phyloP scores from a whole-genome alignment of 371 early-diverging fungal species.

The Mucor racemosus region DNA sequence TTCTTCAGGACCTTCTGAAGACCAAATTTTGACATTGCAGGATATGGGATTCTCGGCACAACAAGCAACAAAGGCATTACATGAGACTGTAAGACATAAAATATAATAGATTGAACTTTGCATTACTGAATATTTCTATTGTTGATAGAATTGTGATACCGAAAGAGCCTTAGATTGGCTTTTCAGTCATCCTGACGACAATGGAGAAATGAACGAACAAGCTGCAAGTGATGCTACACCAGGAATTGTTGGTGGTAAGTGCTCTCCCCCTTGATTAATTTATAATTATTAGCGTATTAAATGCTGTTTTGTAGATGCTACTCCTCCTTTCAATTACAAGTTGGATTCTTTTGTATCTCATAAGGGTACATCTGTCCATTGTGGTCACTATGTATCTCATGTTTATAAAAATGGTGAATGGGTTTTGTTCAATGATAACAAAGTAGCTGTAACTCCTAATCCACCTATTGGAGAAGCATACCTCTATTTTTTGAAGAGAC shows the following conservation, averaged over 20 bases:
- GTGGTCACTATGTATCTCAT: conserved; percentile 96
- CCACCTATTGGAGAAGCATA: conserved; percentile 78
- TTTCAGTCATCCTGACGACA: conserved; percentile 86
- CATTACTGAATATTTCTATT: too few relatives aligned
- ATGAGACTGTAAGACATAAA: conserved; percentile 69
- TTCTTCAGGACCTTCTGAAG: conserved; percentile 30
- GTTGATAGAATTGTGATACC: conserved; percentile 68
- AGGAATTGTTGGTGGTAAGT: conserved; percentile 15
- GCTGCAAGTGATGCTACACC: background rate
- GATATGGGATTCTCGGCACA: conserved; percentile 91
- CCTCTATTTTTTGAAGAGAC: conserved; percentile 67
- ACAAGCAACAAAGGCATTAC: conserved; percentile 84
- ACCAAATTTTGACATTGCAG: conserved; percentile 64
- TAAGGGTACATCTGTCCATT: conserved; percentile 95
- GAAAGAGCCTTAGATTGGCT: conserved; percentile 96
- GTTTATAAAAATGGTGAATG: conserved; percentile 75
- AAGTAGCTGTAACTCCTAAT: conserved; percentile 77
- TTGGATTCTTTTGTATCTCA: conserved; percentile 91
- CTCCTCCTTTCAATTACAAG: conserved; percentile 66
- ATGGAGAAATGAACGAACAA: conserved; percentile 33
- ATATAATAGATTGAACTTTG: too few relatives aligned
- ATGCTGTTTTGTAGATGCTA: conserved; percentile 34
- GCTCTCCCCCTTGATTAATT: too few relatives aligned
- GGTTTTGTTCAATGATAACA: conserved; percentile 95
- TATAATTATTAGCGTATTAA: background rate